These are phyloP conservation scores for Fragaria ananassa DNA, from an alignment of 306 rosid species.

Conservation along the genomic window DNA sequence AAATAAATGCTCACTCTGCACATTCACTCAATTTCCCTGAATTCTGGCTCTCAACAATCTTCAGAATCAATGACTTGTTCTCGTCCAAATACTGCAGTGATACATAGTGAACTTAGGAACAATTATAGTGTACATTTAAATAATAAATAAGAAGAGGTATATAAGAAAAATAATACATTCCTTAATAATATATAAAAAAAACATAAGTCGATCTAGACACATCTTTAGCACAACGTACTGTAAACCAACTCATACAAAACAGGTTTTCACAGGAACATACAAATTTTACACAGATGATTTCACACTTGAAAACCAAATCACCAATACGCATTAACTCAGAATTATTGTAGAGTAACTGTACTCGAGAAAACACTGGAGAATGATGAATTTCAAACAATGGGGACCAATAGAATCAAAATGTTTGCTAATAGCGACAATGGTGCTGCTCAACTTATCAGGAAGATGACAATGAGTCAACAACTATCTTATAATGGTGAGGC, in stretches of 20 bases:
- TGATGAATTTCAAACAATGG: background rate
- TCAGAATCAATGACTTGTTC: constrained; percentile 96
- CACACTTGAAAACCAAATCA: background rate
- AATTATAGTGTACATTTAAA: background rate
- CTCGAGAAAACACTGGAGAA: background rate
- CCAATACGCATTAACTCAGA: background rate
- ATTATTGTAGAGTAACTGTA: background rate
- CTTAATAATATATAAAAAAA: background rate
- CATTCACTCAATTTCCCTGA: constrained; percentile 88
- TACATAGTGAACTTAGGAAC: constrained; percentile 12
- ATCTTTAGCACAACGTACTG: background rate
- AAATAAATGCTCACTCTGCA: constrained; percentile 72
- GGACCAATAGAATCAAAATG: background rate
- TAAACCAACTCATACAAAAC: background rate
- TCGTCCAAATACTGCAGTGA: constrained; percentile 87
- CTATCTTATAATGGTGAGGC: background rate
- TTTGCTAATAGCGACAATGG: background rate
- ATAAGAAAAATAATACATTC: background rate
- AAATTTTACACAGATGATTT: background rate
- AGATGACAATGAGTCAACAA: background rate
- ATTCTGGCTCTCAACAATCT: constrained; percentile 98
- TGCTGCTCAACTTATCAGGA: background rate
- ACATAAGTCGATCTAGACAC: background rate
- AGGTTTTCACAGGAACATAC: background rate
- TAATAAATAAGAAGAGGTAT: background rate